phyloP scores from a whole-genome alignment of 495 filamentous ascomycete species.

The Recurvomyces mirabilis region DNA sequence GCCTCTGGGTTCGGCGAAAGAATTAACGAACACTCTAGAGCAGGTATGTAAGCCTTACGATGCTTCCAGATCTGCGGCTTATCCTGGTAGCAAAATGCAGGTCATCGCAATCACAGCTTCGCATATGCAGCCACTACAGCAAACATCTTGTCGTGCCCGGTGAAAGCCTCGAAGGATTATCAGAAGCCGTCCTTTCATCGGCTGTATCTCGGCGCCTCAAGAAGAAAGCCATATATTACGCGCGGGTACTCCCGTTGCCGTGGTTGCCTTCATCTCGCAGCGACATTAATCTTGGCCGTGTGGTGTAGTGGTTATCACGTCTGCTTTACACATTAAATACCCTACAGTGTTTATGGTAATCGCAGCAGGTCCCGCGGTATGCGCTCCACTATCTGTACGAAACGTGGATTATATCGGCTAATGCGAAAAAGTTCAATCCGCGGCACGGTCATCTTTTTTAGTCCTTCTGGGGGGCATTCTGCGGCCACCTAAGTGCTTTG shows the following conservation, averaged over 20 bases:
- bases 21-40: too few relatives aligned
- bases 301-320: slow-evolving; percentile 28
- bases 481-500: too few relatives aligned
- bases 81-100: too few relatives aligned
- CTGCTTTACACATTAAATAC: slow-evolving; percentile 22
- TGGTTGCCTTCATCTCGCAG: background rate
- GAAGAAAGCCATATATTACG: background rate
- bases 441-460: slow-evolving; percentile 1
- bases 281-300: background rate
- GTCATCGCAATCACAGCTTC: too few relatives aligned
- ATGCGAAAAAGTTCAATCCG: slow-evolving; percentile 28
- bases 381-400: too few relatives aligned
- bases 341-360: slow-evolving; percentile 12
- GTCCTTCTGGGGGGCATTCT: too few relatives aligned
- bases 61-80: too few relatives aligned
- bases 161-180: background rate
- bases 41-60: too few relatives aligned
- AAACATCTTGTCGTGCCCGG: too few relatives aligned
- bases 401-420: too few relatives aligned
- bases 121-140: background rate
- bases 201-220: background rate
- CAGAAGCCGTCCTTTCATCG: background rate
- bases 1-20: too few relatives aligned
- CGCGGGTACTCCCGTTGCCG: slow-evolving; percentile 3
- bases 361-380: too few relatives aligned